Base-by-base conservation (phyloP, 129 eudicot species). In the Chrysanthemum seticuspe region DNA sequence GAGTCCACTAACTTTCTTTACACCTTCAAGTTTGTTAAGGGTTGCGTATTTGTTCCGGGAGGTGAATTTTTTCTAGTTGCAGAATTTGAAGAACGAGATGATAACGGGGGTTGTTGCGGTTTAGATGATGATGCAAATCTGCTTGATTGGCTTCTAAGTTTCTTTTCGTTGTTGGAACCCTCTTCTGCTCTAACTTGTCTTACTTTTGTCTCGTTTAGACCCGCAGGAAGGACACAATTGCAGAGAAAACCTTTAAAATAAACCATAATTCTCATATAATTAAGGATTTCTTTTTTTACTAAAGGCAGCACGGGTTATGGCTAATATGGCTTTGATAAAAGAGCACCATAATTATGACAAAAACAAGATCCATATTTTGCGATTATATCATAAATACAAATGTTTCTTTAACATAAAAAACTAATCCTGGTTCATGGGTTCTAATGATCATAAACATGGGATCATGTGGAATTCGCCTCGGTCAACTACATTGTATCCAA, bases 211-310 rank as follows among this genome's bases (percentile, higher is more conserved):
- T 88, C 96, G 67, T 88, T 84, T 80, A 91, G 71, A 62, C 88
- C 90, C 19, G 89, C 92, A 9, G 96, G 96, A 49, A 91, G 96
- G 36, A 91, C 97, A 59, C 97, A 91, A 54, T 91, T 91, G 90
- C 97, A 88, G 25, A 88, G 74, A 68, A 86, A 76, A 77, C 97
- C 97, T 91, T 70, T 74, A 79, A 74, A 74, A 57, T 66, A 13
- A 53, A 53, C 7, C 57, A 48, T n/a, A 62, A 73, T 61, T 0
- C 54, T 68, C n/a, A 47, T n/a, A 59, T 34, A 79, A 67, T 31
- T 49, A n/a, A 40, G 47, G 47, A 8, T 36, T 5, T 40, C 2
- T 40, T 40, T 40, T 40, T 40, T 40, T 7, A 40, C 47, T 40
- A 40, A 40, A 40, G 31, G 53, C 65, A 75, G 71, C 64, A 36